Evolutionary conservation across 2,329 filamentous ascomycete genomes (phyloP).

Genomic region (Penicillium aurantiogriseum): DNA sequence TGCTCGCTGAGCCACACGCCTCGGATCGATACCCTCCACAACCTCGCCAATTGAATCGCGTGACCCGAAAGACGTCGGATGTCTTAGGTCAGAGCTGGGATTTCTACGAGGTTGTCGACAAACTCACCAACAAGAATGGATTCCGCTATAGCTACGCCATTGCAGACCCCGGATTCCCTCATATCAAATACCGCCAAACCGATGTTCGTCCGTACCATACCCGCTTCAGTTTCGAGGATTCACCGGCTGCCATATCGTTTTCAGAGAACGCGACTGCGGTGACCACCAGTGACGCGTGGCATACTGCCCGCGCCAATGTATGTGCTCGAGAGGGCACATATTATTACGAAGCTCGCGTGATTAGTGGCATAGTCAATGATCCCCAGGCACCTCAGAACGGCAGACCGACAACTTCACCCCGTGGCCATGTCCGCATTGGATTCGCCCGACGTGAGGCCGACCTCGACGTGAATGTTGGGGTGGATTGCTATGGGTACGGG

Average conservation of each 20-base stretch:
- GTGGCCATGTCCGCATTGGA: conserved; percentile 50
- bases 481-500: conserved; percentile 95
- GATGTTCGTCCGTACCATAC: conserved; percentile 81
- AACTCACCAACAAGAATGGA: conserved; percentile 64
- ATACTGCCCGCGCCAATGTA: conserved; percentile 87
- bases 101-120: conserved; percentile 46
- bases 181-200: conserved; percentile 86
- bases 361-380: conserved; percentile 58
- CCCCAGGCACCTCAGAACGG: conserved; percentile 23
- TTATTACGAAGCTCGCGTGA: conserved; percentile 92
- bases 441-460: conserved; percentile 49
- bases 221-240: conserved; percentile 89
- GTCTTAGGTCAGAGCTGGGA: conserved; percentile 39
- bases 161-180: conserved; percentile 81
- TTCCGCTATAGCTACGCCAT: conserved; percentile 91
- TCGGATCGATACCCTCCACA: conserved; percentile 41
- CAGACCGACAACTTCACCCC: conserved; percentile 25
- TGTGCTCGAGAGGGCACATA: conserved; percentile 83
- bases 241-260: conserved; percentile 80
- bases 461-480: conserved; percentile 62
- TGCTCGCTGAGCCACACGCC: conserved; percentile 40
- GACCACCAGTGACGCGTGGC: conserved; percentile 88
- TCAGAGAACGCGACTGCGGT: conserved; percentile 72
- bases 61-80: conserved; percentile 37
- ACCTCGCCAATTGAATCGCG: conserved; percentile 41